Evolutionary conservation across 2,329 filamentous ascomycete genomes (phyloP).

Genomic region (Plectosphaerella sp.): DNA sequence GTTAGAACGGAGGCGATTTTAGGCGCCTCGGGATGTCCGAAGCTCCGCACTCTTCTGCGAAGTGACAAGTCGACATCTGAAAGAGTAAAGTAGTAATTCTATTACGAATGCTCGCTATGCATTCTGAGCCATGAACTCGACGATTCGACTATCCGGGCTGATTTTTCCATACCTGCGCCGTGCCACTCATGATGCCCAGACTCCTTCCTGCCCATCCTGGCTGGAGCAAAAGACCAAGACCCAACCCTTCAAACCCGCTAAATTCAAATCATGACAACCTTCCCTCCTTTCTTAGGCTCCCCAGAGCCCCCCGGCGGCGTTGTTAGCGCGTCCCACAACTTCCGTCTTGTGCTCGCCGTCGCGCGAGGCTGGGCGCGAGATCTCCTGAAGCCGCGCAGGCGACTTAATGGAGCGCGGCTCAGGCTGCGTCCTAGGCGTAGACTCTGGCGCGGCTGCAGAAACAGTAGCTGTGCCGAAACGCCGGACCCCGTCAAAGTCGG

Average conservation of each 20-base stretch:
- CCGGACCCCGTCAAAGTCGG: slow-evolving; percentile 44
- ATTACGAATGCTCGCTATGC: too few relatives aligned
- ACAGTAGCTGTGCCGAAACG: slow-evolving; percentile 8
- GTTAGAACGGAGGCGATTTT: too few relatives aligned
- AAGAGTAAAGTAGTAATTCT: too few relatives aligned
- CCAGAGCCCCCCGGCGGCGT: slow-evolving; percentile 38
- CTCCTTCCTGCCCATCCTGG: background rate
- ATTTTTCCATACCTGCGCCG: too few relatives aligned
- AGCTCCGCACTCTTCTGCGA: too few relatives aligned
- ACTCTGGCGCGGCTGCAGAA: background rate
- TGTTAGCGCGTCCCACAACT: slow-evolving; percentile 28
- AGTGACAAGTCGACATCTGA: too few relatives aligned
- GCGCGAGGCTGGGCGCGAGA: slow-evolving; percentile 11
- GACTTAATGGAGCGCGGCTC: slow-evolving; percentile 10
- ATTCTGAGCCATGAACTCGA: too few relatives aligned
- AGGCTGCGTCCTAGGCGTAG: slow-evolving; percentile 8
- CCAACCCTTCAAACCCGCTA: background rate
- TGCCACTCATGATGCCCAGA: background rate
- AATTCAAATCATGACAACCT: background rate
- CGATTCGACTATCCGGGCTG: too few relatives aligned
- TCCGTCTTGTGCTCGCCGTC: slow-evolving; percentile 21
- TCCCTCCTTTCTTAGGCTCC: slow-evolving; percentile 18
- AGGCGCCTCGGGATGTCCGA: too few relatives aligned
- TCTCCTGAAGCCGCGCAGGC: slow-evolving; percentile 10
- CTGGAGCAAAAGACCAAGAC: too few relatives aligned